phyloP scores from a whole-genome alignment of 176 grass and related monocot species.

The Elymus sibiricus region DNA sequence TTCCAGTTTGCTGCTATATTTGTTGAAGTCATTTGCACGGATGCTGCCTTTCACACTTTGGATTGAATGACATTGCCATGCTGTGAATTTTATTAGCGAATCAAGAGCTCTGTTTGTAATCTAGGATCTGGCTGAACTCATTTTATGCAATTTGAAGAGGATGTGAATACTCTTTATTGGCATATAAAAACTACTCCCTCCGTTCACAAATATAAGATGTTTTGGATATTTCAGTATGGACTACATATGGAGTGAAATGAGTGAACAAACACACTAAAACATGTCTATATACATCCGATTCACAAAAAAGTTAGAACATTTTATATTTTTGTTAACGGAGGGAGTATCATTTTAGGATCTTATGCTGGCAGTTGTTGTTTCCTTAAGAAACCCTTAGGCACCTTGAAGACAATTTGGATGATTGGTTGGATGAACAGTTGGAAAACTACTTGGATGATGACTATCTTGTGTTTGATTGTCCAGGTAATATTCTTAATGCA shows the following conservation, averaged over 20 bases:
- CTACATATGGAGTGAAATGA: no score
- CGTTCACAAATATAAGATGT: no score
- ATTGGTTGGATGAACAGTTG: slow-evolving; percentile 90
- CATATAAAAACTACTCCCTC: background rate
- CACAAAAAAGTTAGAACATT: no score
- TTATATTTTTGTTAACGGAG: no score
- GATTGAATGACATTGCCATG: background rate
- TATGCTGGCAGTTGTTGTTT: slow-evolving; percentile 27
- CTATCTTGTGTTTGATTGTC: slow-evolving; percentile 97
- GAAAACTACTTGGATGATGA: slow-evolving; percentile 93
- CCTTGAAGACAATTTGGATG: slow-evolving; percentile 90
- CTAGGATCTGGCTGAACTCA: background rate
- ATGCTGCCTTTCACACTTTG: background rate
- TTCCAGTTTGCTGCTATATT: background rate
- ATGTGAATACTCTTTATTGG: background rate
- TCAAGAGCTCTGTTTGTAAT: background rate
- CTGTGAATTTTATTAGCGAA: background rate
- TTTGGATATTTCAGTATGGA: no score
- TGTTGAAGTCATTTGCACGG: background rate
- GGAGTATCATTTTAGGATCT: slow-evolving; percentile 3
- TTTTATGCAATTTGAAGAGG: background rate
- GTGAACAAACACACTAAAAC: no score
- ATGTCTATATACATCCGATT: no score
- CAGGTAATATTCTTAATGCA: slow-evolving; percentile 47
- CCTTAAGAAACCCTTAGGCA: slow-evolving; percentile 69